phyloP scores from a whole-genome alignment of 768 basidiomycete species.

The Kockovaella imperatae region DNA sequence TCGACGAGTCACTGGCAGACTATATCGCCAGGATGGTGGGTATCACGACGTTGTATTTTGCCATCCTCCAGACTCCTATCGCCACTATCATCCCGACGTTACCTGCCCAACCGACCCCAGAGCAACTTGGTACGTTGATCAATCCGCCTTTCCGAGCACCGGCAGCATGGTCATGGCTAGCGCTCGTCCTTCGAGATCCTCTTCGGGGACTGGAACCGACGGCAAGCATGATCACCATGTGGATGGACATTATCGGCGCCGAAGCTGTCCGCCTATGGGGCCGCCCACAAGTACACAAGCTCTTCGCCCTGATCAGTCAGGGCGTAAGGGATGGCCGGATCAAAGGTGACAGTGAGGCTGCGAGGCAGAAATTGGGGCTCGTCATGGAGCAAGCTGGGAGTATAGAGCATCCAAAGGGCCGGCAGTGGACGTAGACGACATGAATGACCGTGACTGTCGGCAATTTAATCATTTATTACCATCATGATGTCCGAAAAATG shows the following conservation, averaged over 20 bases:
- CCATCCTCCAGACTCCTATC: conserved; percentile 51
- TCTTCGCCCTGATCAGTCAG: conserved; percentile 32
- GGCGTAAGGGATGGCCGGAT: conserved; percentile 21
- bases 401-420: not conserved
- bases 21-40: conserved; percentile 64
- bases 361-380: conserved; percentile 20
- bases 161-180: conserved; percentile 37
- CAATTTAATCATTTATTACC: too few species aligned
- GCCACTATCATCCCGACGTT: conserved; percentile 19
- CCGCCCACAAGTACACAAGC: conserved; percentile 26
- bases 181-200: conserved; percentile 19
- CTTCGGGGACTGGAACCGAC: conserved; percentile 19
- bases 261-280: conserved; percentile 29
- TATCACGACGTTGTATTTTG: conserved; percentile 78
- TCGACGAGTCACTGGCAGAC: conserved; percentile 56
- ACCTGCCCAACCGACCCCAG: conserved; percentile 17
- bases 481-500: too few species aligned
- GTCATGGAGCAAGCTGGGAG: conserved; percentile 10
- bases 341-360: conserved; percentile 25
- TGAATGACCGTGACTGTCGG: too few species aligned
- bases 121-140: conserved; percentile 27
- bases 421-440: not conserved
- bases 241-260: conserved; percentile 25
- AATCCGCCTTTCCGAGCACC: conserved; percentile 23
- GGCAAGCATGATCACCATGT: conserved; percentile 25